Percentiles rank a stretch among this genome's conserved stretches.
These are phyloP conservation scores for Pterothamnion heteromorphum DNA, from an alignment of 31 red algal genomes.

Conservation along the genomic window DNA sequence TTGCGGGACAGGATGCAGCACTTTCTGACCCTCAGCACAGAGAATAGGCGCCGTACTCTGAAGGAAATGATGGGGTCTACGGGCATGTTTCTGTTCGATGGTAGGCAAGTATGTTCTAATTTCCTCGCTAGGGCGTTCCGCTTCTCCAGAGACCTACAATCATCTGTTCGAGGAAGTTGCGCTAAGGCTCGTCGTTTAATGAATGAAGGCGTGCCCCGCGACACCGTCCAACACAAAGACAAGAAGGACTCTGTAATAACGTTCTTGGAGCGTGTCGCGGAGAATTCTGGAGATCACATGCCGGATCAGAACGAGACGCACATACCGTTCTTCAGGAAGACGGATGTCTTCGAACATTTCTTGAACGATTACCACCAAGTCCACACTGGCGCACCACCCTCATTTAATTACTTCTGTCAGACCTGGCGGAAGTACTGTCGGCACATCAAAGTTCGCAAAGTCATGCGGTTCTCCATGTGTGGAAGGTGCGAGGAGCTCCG, in stretches of 20 bases:
- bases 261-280: neutral
- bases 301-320: neutral
- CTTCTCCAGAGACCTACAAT: neutral
- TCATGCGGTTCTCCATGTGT: neutral
- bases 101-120: neutral
- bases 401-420: neutral
- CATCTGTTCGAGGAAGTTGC: neutral
- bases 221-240: no score
- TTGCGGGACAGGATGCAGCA: no score
- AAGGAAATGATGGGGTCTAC: no score
- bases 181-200: neutral
- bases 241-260: neutral
- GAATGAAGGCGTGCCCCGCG: neutral
- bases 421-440: neutral
- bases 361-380: neutral
- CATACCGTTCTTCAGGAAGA: neutral
- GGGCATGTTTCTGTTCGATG: neutral
- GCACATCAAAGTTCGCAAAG: neutral
- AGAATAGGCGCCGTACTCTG: no score
- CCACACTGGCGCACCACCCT: neutral
- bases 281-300: neutral
- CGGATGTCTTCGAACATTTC: neutral
- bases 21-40: no score
- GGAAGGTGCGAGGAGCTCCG: neutral
- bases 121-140: neutral